Percentiles rank a stretch among this genome's conserved stretches.
Conservation (phyloP, 495 filamentous ascomycete species). For the Penicillium samsonianum region DNA sequence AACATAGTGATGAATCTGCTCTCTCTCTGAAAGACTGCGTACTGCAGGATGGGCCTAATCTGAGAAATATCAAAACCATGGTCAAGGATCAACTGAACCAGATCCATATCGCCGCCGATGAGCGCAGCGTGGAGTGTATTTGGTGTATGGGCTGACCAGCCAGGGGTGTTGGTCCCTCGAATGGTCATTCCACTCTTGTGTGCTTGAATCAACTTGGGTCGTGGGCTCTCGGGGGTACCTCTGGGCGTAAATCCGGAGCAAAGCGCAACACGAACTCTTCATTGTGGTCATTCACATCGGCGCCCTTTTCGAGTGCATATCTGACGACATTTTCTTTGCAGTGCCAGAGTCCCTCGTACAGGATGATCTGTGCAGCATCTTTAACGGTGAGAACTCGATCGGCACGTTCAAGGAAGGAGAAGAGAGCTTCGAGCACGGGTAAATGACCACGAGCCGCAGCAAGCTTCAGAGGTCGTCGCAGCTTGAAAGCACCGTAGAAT, state of each 20-base stretch:
- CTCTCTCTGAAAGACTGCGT: not conserved
- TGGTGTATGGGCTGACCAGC: not conserved
- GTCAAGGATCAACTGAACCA: not conserved
- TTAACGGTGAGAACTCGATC: not conserved
- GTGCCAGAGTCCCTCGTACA: slow-evolving; percentile 5
- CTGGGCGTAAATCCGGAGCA: not conserved
- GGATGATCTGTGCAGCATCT: not conserved
- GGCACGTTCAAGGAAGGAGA: not conserved
- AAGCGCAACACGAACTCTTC: not conserved
- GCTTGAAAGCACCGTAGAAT: not conserved
- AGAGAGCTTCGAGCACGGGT: not conserved
- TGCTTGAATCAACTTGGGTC: not conserved
- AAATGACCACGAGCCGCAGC: not conserved
- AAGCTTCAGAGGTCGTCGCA: not conserved
- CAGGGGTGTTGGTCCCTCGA: not conserved
- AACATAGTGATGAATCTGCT: not conserved
- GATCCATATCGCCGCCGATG: not conserved
- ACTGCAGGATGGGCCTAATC: not conserved
- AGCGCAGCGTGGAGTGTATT: not conserved
- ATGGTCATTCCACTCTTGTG: not conserved
- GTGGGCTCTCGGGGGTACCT: not conserved
- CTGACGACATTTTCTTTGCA: not conserved
- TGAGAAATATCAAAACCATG: not conserved
- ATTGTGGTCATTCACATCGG: not conserved
- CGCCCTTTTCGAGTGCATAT: not conserved